phyloP scores from a whole-genome alignment of 129 eudicot species.

The Artemisia tridentata region DNA sequence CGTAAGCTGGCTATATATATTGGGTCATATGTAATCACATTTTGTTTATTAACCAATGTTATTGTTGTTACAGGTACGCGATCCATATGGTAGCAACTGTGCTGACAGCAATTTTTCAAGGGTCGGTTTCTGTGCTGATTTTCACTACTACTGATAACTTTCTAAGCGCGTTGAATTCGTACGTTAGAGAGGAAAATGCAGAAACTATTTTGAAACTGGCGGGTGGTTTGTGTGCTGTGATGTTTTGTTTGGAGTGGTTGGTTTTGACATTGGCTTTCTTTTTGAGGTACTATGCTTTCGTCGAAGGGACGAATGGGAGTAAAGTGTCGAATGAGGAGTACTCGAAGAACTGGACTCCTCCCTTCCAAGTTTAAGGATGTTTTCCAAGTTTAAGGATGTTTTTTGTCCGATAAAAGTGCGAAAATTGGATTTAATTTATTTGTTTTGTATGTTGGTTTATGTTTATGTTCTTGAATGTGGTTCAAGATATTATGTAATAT shows the following conservation, averaged over 20 bases:
- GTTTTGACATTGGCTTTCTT: constrained; percentile 68
- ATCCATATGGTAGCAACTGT: constrained; percentile 74
- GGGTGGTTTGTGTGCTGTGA: constrained; percentile 62
- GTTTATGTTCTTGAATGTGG: constrained; percentile 4
- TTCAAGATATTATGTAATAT: constrained; percentile 2
- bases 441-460: background rate
- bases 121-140: constrained; percentile 30
- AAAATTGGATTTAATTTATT: background rate
- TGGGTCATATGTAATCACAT: no score
- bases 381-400: background rate
- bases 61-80: constrained; percentile 22
- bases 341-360: constrained; percentile 23
- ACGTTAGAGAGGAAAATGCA: constrained; percentile 74
- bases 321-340: constrained; percentile 26
- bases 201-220: constrained; percentile 61
- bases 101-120: constrained; percentile 80
- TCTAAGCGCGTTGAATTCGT: constrained; percentile 53
- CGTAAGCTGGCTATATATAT: no score
- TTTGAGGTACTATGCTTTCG: constrained; percentile 63
- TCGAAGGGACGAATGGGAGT: constrained; percentile 31
- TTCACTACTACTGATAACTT: constrained; percentile 52
- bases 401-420: background rate
- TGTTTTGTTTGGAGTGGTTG: constrained; percentile 81
- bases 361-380: constrained; percentile 19
- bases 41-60: no score